phyloP scores from a whole-genome alignment of 2,329 filamentous ascomycete genomes.

The Colletotrichum sp. region DNA sequence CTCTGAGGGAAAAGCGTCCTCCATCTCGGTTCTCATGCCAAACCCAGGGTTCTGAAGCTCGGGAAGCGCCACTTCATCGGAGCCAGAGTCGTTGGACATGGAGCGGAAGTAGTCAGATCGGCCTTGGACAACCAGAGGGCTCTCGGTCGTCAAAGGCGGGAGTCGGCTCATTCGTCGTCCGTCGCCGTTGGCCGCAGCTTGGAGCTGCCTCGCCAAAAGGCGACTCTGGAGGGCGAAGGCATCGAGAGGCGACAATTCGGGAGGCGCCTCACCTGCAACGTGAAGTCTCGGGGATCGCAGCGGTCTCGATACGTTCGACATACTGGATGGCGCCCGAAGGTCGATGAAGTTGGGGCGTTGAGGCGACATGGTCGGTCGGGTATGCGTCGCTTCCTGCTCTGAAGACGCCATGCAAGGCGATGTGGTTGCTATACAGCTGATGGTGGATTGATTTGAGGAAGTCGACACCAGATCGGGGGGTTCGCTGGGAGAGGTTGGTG shows the following conservation, averaged over 20 bases:
- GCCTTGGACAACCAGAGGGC: slow-evolving; percentile 76
- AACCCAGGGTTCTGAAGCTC: slow-evolving; percentile 39
- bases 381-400: neutral
- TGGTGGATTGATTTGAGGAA: neutral
- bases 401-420: slow-evolving; percentile 10
- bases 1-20: slow-evolving; percentile 51
- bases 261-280: slow-evolving; percentile 81
- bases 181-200: slow-evolving; percentile 73
- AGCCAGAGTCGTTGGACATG: slow-evolving; percentile 66
- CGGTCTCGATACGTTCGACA: slow-evolving; percentile 54
- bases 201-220: slow-evolving; percentile 83
- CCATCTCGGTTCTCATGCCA: slow-evolving; percentile 59
- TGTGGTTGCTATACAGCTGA: neutral
- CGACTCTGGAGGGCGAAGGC: slow-evolving; percentile 93
- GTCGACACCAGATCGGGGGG: neutral
- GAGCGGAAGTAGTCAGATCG: slow-evolving; percentile 84
- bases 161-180: slow-evolving; percentile 85
- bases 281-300: slow-evolving; percentile 77
- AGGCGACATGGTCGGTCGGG: slow-evolving; percentile 47
- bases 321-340: slow-evolving; percentile 57
- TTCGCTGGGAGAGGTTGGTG: slow-evolving; percentile 13
- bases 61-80: slow-evolving; percentile 42
- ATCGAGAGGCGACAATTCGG: slow-evolving; percentile 91
- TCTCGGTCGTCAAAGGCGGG: slow-evolving; percentile 81
- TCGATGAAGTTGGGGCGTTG: slow-evolving; percentile 65